Evolutionary conservation across 768 basidiomycete species (phyloP).

Genomic region (Russula abietina): DNA sequence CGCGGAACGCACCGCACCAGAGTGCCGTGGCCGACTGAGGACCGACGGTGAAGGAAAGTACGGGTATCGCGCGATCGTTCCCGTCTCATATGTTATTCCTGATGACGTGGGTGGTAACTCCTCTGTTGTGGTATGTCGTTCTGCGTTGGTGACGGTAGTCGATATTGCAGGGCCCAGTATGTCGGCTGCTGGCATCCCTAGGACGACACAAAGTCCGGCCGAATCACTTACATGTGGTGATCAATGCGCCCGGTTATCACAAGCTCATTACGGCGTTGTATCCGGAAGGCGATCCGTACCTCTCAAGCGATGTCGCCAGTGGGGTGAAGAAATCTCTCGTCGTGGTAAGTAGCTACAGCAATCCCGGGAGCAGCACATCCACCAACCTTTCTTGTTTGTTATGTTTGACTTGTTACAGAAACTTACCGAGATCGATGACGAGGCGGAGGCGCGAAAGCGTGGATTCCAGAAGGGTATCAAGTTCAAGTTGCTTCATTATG

Average conservation of each 20-base stretch:
- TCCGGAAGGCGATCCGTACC: slow-evolving; percentile 59
- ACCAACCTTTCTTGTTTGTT: not conserved
- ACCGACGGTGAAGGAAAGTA: slow-evolving; percentile 30
- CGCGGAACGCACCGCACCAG: slow-evolving; percentile 46
- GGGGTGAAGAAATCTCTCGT: slow-evolving; percentile 76
- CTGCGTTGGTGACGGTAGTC: not conserved
- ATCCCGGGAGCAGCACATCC: too few relatives aligned
- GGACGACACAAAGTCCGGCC: slow-evolving; percentile 73
- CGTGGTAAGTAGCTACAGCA: slow-evolving; percentile 62
- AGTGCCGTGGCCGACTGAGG: slow-evolving; percentile 64
- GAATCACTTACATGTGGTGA: slow-evolving; percentile 71
- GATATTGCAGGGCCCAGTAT: slow-evolving; percentile 56
- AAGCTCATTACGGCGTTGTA: slow-evolving; percentile 71
- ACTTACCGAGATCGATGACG: slow-evolving; percentile 32
- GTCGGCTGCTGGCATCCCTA: slow-evolving; percentile 49
- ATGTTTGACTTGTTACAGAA: not conserved
- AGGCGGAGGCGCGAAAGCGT: slow-evolving; percentile 47
- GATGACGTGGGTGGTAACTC: not conserved
- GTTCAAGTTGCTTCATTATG: slow-evolving; percentile 45
- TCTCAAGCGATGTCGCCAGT: slow-evolving; percentile 71
- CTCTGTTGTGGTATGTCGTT: not conserved
- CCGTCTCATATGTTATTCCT: not conserved
- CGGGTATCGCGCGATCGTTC: not conserved
- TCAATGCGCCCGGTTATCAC: slow-evolving; percentile 66
- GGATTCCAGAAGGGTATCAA: slow-evolving; percentile 44